Evolutionary conservation across 805 yeast species (phyloP).

Genomic region (Ogataea dorogensis): DNA sequence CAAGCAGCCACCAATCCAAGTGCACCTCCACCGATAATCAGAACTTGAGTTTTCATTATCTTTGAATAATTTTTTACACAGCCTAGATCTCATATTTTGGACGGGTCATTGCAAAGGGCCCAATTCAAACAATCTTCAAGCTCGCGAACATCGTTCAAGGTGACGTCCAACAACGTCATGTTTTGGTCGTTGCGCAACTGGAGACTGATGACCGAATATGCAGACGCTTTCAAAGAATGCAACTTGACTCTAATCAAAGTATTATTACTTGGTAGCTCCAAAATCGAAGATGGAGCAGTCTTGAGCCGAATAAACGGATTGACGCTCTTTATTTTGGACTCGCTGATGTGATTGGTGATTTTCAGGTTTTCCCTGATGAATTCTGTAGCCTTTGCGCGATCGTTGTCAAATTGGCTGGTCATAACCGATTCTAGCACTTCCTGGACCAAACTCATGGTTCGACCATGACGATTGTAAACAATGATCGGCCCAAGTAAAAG

Average conservation of each 20-base stretch:
- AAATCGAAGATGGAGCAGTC: conserved; percentile 24
- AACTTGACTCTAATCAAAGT: conserved; percentile 17
- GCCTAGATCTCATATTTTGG: not conserved
- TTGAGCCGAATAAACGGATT: conserved; percentile 26
- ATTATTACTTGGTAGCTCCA: conserved; percentile 14
- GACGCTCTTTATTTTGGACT: conserved; percentile 15
- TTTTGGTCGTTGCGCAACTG: conserved; percentile 18
- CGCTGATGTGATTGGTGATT: conserved; percentile 22
- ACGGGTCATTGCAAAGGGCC: conserved; percentile 38
- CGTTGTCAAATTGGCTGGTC: conserved; percentile 11
- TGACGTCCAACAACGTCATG: conserved; percentile 39
- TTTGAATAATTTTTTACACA: conserved; percentile 2
- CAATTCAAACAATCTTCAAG: conserved; percentile 57
- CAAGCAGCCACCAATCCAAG: conserved; percentile 78
- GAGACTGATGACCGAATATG: conserved; percentile 19
- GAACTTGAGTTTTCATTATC: conserved; percentile 35
- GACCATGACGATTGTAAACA: conserved; percentile 57
- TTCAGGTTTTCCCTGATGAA: conserved; percentile 15
- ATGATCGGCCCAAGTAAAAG: conserved; percentile 54
- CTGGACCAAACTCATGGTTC: conserved; percentile 37
- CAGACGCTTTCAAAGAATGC: conserved; percentile 15
- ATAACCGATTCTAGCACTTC: conserved; percentile 23
- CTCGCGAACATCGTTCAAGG: conserved; percentile 50
- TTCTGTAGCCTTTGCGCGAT: conserved; percentile 22
- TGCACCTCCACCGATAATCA: conserved; percentile 82